A percentile compares a stretch with the other conserved stretches of the same genome.
Conservation (phyloP, 495 filamentous ascomycete genomes). For the Parathielavia appendiculata region DNA sequence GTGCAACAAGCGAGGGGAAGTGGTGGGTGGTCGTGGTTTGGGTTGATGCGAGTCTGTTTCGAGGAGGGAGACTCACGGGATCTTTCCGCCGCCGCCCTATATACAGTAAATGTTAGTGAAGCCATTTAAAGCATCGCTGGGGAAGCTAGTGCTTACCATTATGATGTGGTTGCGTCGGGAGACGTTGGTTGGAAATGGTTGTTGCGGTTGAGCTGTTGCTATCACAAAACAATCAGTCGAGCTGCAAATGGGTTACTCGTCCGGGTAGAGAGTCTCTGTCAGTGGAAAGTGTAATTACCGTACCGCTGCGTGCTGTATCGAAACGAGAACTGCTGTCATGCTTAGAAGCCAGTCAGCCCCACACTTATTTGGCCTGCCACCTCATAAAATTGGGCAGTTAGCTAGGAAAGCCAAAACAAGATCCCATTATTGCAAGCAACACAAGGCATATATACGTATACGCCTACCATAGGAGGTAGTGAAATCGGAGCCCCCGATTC, state of each 20-base stretch:
- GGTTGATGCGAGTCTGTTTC: constrained; percentile 16
- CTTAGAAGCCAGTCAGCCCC: no score
- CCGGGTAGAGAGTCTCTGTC: no score
- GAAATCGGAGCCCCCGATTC: no score
- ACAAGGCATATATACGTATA: no score
- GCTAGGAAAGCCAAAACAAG: no score
- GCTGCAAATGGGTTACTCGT: neutral
- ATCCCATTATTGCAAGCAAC: no score
- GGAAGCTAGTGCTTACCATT: constrained; percentile 28
- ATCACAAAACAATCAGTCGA: neutral
- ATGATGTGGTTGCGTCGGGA: constrained; percentile 20
- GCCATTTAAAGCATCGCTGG: no score
- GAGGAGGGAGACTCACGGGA: constrained; percentile 64
- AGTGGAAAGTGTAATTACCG: neutral
- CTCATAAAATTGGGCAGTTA: no score
- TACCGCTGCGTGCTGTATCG: no score
- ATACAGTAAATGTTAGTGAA: constrained; percentile 25
- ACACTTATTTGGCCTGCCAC: no score
- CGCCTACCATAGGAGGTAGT: no score
- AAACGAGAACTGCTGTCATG: no score
- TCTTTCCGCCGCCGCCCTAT: constrained; percentile 73
- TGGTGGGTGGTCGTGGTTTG: constrained; percentile 3
- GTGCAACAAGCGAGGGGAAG: constrained; percentile 6
- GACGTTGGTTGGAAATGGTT: constrained; percentile 17
- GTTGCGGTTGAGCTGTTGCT: neutral